Evolutionary conservation across 305 asterid genomes (phyloP), one percentile per base, ranked within the genome.

Genomic region (Withania somnifera): DNA sequence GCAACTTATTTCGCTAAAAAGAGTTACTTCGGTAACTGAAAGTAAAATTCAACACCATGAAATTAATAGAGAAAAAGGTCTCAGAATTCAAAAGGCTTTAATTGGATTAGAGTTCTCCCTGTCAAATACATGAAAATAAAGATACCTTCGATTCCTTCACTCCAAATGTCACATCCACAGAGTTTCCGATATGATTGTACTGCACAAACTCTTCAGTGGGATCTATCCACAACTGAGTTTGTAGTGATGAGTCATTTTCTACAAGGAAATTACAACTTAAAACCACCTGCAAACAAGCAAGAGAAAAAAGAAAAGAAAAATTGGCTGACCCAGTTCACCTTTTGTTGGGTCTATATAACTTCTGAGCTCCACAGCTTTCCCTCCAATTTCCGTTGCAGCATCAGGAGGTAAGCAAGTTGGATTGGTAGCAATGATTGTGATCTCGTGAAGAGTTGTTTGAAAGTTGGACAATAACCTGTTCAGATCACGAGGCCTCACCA

Each of bases 221-320:
- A 89, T 95, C 98, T 86, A 95, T 89, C 99, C 99, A 95, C 84
- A 95, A 84, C 91, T 95, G 99, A 78, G 99, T 95, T 89, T 95
- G 94, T 81, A 95, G 90, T 32, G 95, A 91, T 83, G 97, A 90
- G 89, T 94, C 99, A 86, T 89, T 95, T 80, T 95, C 99, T 95
- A 93, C 61, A 88, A 87, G 84, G 3, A 50, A 75, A 84, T 52
- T 26, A 60, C 66, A 67, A 36, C 24, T 84, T 82, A 85, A 38
- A 45, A 77, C 73, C 51, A 30, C 52, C 80, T 67, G 57, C 26
- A 84, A 38, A 38, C 28, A 63, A 77, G 36, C 79, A 71, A 71
- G 40, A 57, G 40, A 45, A 22, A 60, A 32, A 56, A 50, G 47
- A 26, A 79, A 32, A 82, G 30, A 15, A 71, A 73, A 79, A 50